Base-by-base conservation (phyloP, 805 yeast genomes). In the Lipomyces yamadae region DNA sequence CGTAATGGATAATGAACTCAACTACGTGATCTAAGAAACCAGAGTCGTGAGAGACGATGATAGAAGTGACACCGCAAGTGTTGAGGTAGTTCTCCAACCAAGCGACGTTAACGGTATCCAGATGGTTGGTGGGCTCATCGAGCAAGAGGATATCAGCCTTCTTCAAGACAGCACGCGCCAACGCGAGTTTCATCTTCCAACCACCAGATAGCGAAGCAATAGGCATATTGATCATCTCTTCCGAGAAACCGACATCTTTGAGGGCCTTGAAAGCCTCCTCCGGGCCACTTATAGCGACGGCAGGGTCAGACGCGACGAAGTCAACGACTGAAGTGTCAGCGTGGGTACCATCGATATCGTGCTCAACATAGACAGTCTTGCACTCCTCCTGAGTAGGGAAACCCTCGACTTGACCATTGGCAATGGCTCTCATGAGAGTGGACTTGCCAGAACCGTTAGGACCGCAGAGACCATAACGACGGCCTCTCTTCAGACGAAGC, bases 361-460 rank as follows among this genome's bases (percentile, higher is more conserved):
- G 99, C 86, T 95, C 99, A 81, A 95, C 99, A 85, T 94, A 95
- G 77, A 95, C 97, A 77, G 99, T 95, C 87, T 92, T 92, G 86
- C 97, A 92, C 86, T 94, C 98, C 69, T 92, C 97, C 86, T 93
- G 98, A 77, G 96, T 84, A 85, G 99, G 99, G 97, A 95, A 95
- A 82, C 98, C 98, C 81, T 95, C 98, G 79, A 95, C 98, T 87
- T 91, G 97, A 82, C 97, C 97, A 85, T 92, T 91, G 75, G 97
- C 97, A 82, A 91, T 88, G 76, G 97, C 96, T 85, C 96, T 89
- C 96, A 95, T 93, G 82, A 93, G 88, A 75, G 98, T 94, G 74
- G 98, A 94, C 84, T 94, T 94, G 90, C 98, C 98, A 81, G 98
- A 97, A 91, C 98, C 98, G 85, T 93, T 93, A 81, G 98, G 98